Evolutionary conservation across 2,329 filamentous ascomycete species (phyloP), one percentile per base, ranked within the genome.

Genomic region (Bertia moriformis): DNA sequence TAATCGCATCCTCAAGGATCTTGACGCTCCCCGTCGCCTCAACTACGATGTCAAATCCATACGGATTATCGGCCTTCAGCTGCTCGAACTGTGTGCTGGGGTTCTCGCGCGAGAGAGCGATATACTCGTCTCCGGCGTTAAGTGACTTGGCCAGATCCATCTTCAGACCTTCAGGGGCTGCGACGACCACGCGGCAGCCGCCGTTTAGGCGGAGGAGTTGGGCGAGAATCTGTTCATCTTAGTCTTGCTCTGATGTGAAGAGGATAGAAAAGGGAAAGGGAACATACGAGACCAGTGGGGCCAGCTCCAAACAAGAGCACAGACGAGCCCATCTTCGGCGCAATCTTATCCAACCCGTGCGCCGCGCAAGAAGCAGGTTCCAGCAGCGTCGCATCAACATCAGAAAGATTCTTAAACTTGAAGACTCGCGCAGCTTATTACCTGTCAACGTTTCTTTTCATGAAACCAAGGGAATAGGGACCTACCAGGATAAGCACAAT

Each of bases 41-140:
- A 17, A 82, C 69, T 18, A 82, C 76, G 45, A 83, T 74, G 46
- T 85, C 79, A 51, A 85, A 85, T 3, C 80, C 80, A 49, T 83
- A 75, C 0, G 78, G 78, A 55, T 84, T 75, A 36, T 75, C 67
- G 32, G 61, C 58, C 60, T 74, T 76, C 44, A 85, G 59, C 49
- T 74, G 61, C 35, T 68, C 60, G 54, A 81, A 78, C 50, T 81
- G 74, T 14, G 64, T 66, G 27, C 63, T 57, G 4, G 75, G 66
- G 45, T 76, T 63, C 47, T 60, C 59, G 50, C 66, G 66, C 43
- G 66, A 68, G 37, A 74, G 63, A 48, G 69, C 62, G 38, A 74
- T 53, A 49, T 71, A 74, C 40, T 59, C 56, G 48, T 75, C 69
- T 44, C 64, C 69, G 38, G 67, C 68, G 42, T 66, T 62, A 18